Conservation (phyloP, 148 eudicot species). For the Dysphania ambrosioides region DNA sequence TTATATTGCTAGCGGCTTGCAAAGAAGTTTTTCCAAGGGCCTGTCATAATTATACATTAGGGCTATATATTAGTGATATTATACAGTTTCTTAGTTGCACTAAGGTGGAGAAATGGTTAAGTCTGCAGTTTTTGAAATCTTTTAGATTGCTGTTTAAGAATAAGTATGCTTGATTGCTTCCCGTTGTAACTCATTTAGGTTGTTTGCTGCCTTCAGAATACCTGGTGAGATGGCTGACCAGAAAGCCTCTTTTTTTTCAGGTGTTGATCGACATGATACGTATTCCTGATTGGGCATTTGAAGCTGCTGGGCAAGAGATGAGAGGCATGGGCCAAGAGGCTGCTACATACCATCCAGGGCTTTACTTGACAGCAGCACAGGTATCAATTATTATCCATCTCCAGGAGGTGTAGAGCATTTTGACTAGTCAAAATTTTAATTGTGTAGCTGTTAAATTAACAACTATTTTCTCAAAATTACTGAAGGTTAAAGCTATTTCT, state of each 20-base stretch:
- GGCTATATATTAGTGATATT: no score
- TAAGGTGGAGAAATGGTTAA: no score
- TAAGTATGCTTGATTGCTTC: background rate
- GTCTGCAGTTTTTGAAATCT: background rate
- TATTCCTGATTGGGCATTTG: slow-evolving; percentile 98
- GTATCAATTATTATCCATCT: slow-evolving; percentile 32
- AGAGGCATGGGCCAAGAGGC: slow-evolving; percentile 94
- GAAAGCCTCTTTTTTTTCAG: slow-evolving; percentile 31
- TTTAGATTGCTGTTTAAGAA: background rate
- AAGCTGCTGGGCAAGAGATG: slow-evolving; percentile 95
- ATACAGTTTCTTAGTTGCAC: no score
- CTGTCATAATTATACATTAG: no score
- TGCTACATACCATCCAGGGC: slow-evolving; percentile 76
- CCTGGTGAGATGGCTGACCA: background rate
- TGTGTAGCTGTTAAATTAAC: background rate
- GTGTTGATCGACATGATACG: slow-evolving; percentile 88
- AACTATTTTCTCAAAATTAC: background rate
- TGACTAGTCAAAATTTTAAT: background rate
- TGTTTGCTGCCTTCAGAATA: background rate
- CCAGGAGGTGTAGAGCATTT: background rate
- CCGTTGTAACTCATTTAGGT: background rate
- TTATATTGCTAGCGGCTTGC: no score
- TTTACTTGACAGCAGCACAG: slow-evolving; percentile 85
- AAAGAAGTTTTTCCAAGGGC: no score
- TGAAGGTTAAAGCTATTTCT: background rate